Percentiles rank a stretch among this genome's conserved stretches.
Evolutionary conservation across 1,284 basidiomycete species (phyloP).

Genomic region (Marasmius sp.): DNA sequence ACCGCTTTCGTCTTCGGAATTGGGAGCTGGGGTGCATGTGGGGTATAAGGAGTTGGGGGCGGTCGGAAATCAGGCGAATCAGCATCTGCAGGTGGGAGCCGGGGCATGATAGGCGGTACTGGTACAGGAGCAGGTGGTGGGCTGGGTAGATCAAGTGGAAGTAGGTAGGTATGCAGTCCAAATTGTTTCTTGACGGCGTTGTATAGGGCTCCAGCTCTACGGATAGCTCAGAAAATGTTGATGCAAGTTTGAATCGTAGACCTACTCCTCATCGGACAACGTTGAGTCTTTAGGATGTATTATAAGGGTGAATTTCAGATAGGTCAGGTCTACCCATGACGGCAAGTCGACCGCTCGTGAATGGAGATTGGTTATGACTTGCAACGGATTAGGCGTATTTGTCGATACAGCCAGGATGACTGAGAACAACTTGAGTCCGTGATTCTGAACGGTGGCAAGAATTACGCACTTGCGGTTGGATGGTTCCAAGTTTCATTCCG

Average conservation of each 20-base stretch:
- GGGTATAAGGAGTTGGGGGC: conserved; percentile 8
- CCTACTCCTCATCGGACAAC: conserved; percentile 77
- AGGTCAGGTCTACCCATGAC: conserved; percentile 71
- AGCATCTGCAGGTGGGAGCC: conserved; percentile 55
- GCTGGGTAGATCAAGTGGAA: conserved; percentile 59
- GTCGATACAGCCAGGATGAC: conserved; percentile 81
- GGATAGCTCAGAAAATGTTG: conserved; percentile 14
- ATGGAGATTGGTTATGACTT: conserved; percentile 70
- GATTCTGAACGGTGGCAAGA: neutral
- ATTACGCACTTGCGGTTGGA: conserved; percentile 66
- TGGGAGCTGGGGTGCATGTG: conserved; percentile 13
- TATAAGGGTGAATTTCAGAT: conserved; percentile 71
- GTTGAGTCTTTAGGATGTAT: conserved; percentile 70
- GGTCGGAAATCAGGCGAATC: conserved; percentile 26
- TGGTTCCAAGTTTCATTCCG: conserved; percentile 80
- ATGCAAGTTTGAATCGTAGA: conserved; percentile 18
- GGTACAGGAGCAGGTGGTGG: conserved; percentile 63
- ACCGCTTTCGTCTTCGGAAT: conserved; percentile 15
- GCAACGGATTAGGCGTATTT: conserved; percentile 71
- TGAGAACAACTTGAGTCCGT: conserved; percentile 27
- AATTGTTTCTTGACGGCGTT: conserved; percentile 84
- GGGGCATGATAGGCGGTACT: conserved; percentile 62
- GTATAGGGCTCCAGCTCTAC: conserved; percentile 70
- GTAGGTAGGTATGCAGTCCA: conserved; percentile 70
- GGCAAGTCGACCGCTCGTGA: conserved; percentile 66